A percentile compares a stretch with the other conserved stretches of the same genome.
These are phyloP conservation scores for Neolentinus lepideus DNA, from an alignment of 1,284 basidiomycete genomes.

Conservation along the genomic window DNA sequence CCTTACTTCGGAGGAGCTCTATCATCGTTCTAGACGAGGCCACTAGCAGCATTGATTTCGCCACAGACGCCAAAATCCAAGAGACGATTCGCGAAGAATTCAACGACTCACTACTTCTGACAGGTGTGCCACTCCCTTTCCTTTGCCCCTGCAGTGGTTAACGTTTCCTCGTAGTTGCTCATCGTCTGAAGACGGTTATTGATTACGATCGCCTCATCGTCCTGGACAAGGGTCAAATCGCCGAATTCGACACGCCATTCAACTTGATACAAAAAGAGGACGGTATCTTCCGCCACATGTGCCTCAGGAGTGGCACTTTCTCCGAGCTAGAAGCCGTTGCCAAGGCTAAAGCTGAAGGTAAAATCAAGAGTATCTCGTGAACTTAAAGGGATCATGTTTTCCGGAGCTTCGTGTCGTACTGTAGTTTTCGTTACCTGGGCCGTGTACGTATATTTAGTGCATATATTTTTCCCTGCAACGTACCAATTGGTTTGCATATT, in stretches of 20 bases:
- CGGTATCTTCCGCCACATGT: constrained; percentile 76
- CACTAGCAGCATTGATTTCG: constrained; percentile 71
- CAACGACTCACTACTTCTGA: constrained; percentile 49
- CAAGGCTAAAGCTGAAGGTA: constrained; percentile 28
- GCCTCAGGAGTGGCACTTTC: constrained; percentile 76
- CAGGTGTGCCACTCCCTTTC: constrained; percentile 27
- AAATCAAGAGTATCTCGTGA: too few relatives aligned
- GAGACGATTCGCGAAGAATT: constrained; percentile 78
- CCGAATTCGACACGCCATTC: constrained; percentile 80
- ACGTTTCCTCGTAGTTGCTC: constrained; percentile 21
- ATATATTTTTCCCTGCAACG: too few relatives aligned
- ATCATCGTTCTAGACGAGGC: constrained; percentile 85
- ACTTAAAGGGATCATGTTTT: too few relatives aligned
- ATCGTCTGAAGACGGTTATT: constrained; percentile 66
- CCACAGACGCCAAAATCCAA: constrained; percentile 75
- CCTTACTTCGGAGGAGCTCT: constrained; percentile 66
- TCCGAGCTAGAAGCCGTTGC: constrained; percentile 60
- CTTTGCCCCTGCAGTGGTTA: background rate
- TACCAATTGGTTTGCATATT: too few relatives aligned
- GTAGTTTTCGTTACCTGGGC: too few relatives aligned
- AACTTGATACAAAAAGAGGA: constrained; percentile 67
- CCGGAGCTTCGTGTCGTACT: too few relatives aligned
- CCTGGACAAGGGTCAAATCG: constrained; percentile 73
- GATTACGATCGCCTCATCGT: constrained; percentile 81
- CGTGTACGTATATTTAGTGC: too few relatives aligned